Evolutionary conservation across 164 flowering plant genomes (phyloP), one percentile per base, ranked within the genome.

Genomic region (Macadamia tetraphylla): DNA sequence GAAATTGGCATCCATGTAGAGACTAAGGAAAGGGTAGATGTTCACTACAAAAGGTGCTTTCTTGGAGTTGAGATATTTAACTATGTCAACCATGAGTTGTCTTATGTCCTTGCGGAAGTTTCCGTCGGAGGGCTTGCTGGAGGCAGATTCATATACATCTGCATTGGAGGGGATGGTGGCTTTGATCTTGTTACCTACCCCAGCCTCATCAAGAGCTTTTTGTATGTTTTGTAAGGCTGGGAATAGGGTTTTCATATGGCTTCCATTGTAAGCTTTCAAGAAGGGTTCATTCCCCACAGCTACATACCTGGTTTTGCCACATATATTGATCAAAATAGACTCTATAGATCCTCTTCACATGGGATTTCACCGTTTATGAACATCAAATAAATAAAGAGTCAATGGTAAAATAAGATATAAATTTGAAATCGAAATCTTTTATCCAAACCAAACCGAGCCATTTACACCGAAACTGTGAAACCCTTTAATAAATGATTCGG

Each of bases 211-310:
- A 0, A 94, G 84, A 31, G 98, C 96, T 65, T 80, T 91, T 60
- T 88, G 97, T 53, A 94, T 83, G 84, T 94, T 94, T 66, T 82
- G 73, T 57, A 94, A 65, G 1, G 96, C 95, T 0, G 98, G 98
- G 13, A 87, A 76, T 32, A 89, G 86, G 43, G 75, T 31, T 17
- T 82, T 77, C 52, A 76, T 3, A 71, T 75, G 86, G 58, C 81
- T 74, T 2, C 85, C 87, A 58, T 94, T 91, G 84, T 94, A 94
- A 55, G 85, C 64, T 63, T 70, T 72, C 9, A 91, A 77, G 65
- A 91, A 90, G 52, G 97, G 97, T 70, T 94, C 97, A 65, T 94
- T 94, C 46, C 97, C 98, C 56, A 94, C 96, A 3, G 93, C 98
- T 0, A 90, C 91, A 64, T 89, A 91, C 73, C 97, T 94, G 76